These are phyloP conservation scores for Raphanus sativus DNA, from an alignment of 345 rosid genomes.

Conservation along the genomic window DNA sequence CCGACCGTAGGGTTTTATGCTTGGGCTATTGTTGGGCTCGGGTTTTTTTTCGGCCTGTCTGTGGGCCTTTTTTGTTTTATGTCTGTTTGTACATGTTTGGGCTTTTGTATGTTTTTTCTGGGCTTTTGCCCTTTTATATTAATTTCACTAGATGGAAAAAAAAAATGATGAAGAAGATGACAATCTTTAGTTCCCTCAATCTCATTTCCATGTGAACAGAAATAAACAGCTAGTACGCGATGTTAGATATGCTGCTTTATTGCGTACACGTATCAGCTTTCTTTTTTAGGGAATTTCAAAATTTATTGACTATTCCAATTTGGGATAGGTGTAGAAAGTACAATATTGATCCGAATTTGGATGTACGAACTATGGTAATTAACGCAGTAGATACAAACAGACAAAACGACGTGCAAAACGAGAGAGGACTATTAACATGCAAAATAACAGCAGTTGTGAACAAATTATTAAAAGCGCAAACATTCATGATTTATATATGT, in stretches of 20 bases:
- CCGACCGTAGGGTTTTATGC: too few species aligned
- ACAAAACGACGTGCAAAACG: background rate
- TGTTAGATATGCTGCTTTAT: background rate
- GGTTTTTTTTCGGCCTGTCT: too few species aligned
- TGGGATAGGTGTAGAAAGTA: background rate
- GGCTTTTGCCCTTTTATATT: too few species aligned
- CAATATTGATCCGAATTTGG: background rate
- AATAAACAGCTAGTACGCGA: background rate
- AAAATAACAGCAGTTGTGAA: background rate
- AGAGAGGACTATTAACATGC: background rate
- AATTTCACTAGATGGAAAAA: too few species aligned
- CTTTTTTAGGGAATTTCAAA: background rate
- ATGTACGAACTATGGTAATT: background rate
- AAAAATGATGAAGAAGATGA: background rate
- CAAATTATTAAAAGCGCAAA: background rate
- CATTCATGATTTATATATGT: background rate
- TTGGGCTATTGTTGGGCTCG: too few species aligned
- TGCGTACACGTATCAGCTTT: background rate
- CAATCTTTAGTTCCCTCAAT: background rate
- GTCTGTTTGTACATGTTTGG: too few species aligned
- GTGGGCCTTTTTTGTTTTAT: too few species aligned
- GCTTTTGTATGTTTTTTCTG: too few species aligned
- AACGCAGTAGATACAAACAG: background rate
- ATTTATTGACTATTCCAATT: background rate
- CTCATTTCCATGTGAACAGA: background rate